Evolutionary conservation across 345 rosid genomes (phyloP), one percentile per base, ranked within the genome.

Genomic region (Aurinia saxatilis): DNA sequence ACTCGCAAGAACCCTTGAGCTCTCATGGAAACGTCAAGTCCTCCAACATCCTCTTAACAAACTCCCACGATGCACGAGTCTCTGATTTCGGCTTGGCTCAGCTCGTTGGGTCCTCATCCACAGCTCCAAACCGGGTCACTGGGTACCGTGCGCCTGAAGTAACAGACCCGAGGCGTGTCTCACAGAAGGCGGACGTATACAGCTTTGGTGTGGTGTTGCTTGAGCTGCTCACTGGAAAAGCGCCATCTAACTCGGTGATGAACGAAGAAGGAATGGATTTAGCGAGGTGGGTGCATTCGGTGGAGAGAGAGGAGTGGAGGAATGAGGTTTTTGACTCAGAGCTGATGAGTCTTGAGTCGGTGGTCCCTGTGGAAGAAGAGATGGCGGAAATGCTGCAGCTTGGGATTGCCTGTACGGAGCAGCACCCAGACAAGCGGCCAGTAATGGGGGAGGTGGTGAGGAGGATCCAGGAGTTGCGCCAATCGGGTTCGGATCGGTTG

Each of bases 141-240:
- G 97, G 99, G 11, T 90, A 90, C 77, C 84, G 90, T 29, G 99
- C 99, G 6, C 97, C 99, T 0, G 99, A 93, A 70, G 96, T 93
- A 33, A 93, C 92, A 2, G 99, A 85, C 50, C 87, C 95, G 2
- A 84, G 90, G 70, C 82, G 60, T 63, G 90, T 90, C 31, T 84
- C 99, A 11, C 99, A 93, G 73, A 85, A 87, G 65, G 99, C 99
- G 7, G 99, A 93, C 27, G 90, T 93, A 29, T 93, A 87, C 42
- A 90, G 99, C 84, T 93, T 93, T 9, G 97, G 97, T 4, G 96
- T 93, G 11, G 70, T 93, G 74, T 68, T 93, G 37, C 63, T 93
- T 67, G 99, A 93, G 81, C 75, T 93, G 35, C 57, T 93, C 21
- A 90, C 99, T 0, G 99, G 97, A 21, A 93, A 90, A 65, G 87